Evolutionary conservation across 1,284 basidiomycete species (phyloP).

Genomic region (Phellopilus nigrolimitatus): DNA sequence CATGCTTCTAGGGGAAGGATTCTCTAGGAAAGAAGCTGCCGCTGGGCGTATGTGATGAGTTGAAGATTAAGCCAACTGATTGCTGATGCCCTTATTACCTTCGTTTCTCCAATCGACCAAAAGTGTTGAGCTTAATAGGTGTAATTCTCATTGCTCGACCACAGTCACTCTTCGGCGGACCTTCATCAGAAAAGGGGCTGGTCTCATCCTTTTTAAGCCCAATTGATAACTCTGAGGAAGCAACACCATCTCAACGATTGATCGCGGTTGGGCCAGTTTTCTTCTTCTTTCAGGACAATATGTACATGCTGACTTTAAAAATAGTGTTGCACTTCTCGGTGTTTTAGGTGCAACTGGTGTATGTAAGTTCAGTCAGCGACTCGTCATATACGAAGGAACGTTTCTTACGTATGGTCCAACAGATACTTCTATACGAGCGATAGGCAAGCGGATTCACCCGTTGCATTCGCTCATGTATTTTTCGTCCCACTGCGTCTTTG

Average conservation of each 20-base stretch:
- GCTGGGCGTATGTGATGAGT: constrained; percentile 59
- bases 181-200: neutral
- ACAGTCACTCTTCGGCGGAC: constrained; percentile 39
- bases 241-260: constrained; percentile 40
- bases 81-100: constrained; percentile 23
- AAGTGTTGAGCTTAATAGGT: constrained; percentile 50
- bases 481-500: constrained; percentile 56
- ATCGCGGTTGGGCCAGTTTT: constrained; percentile 41
- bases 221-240: constrained; percentile 25
- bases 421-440: constrained; percentile 66
- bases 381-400: neutral
- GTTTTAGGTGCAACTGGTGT: constrained; percentile 59
- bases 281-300: neutral
- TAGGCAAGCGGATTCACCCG: constrained; percentile 69
- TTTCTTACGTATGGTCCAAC: constrained; percentile 5
- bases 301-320: neutral
- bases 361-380: constrained; percentile 44
- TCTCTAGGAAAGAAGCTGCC: constrained; percentile 52
- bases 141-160: constrained; percentile 60
- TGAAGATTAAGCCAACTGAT: no score
- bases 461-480: constrained; percentile 69
- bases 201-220: neutral
- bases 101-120: neutral
- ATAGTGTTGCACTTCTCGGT: constrained; percentile 50
- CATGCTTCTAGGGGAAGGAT: constrained; percentile 61